Percentiles rank a stretch among this genome's conserved stretches.
Conservation (phyloP, 306 rosid species). For the Delonix regia region DNA sequence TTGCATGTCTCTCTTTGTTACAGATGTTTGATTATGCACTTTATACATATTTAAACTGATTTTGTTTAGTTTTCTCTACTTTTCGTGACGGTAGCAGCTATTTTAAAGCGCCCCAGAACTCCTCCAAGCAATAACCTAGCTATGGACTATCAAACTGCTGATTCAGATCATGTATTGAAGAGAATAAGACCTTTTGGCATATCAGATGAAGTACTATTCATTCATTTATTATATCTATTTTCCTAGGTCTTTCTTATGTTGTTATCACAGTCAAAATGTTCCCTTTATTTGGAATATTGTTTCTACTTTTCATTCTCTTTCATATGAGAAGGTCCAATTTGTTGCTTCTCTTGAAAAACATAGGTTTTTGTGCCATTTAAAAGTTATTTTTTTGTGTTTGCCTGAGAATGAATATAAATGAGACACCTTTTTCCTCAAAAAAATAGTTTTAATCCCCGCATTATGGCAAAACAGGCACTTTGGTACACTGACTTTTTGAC, state of each 20-base stretch:
- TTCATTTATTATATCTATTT: constrained; percentile 23
- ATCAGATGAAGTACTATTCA: constrained; percentile 72
- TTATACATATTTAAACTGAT: constrained; percentile 24
- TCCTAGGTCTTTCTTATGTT: constrained; percentile 26
- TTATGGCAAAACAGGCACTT: no score
- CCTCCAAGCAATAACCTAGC: constrained; percentile 86
- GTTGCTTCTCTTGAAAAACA: no score
- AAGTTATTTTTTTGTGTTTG: no score
- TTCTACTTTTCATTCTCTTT: no score
- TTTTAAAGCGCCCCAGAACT: constrained; percentile 93
- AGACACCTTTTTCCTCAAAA: no score
- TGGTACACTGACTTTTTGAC: not conserved
- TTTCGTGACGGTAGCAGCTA: constrained; percentile 55
- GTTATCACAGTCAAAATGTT: constrained; percentile 9
- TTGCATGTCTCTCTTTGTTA: not conserved
- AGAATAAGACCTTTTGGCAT: constrained; percentile 86
- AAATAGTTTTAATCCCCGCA: no score
- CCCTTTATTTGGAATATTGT: constrained; percentile 9
- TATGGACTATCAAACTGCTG: constrained; percentile 96
- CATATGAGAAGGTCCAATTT: no score
- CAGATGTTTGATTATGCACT: not conserved
- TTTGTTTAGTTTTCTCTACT: constrained; percentile 15
- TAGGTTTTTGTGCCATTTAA: no score
- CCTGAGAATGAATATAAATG: no score
- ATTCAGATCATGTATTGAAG: constrained; percentile 90